These are phyloP conservation scores for Fusarium longipes DNA, from an alignment of 2,329 filamentous ascomycete genomes.

Conservation along the genomic window DNA sequence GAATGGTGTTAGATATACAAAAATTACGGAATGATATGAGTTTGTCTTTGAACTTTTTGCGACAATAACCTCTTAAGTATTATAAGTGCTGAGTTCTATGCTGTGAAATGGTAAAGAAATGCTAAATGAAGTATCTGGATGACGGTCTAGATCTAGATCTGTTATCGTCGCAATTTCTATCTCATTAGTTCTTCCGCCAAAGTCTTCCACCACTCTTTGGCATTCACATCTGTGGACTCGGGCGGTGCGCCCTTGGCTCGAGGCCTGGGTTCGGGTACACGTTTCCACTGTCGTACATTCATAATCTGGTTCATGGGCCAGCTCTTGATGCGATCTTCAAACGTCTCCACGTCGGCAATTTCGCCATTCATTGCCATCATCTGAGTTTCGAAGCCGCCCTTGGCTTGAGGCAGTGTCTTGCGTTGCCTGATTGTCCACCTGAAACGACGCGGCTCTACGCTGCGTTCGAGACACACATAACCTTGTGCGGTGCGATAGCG, in stretches of 20 bases:
- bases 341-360: constrained; percentile 25
- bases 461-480: constrained; percentile 43
- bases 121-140: neutral
- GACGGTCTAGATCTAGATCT: constrained; percentile 16
- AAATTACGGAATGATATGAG: neutral
- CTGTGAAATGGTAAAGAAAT: neutral
- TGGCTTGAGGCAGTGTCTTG: constrained; percentile 45
- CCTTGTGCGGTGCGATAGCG: constrained; percentile 51
- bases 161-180: constrained; percentile 28
- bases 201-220: constrained; percentile 46
- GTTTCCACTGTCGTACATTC: constrained; percentile 42
- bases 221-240: constrained; percentile 22
- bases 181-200: constrained; percentile 48
- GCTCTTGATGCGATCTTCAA: constrained; percentile 1
- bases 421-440: constrained; percentile 39
- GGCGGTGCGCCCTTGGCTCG: constrained; percentile 40
- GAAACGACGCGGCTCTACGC: constrained; percentile 38
- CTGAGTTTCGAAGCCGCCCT: constrained; percentile 22
- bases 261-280: constrained; percentile 39
- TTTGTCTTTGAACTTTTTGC: neutral
- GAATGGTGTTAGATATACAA: constrained; percentile 1
- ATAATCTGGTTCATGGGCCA: constrained; percentile 43
- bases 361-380: constrained; percentile 25
- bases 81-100: neutral
- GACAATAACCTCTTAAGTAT: neutral